phyloP scores from a whole-genome alignment of 2,329 filamentous ascomycete genomes.

The Sarocladiaceae sp. region DNA sequence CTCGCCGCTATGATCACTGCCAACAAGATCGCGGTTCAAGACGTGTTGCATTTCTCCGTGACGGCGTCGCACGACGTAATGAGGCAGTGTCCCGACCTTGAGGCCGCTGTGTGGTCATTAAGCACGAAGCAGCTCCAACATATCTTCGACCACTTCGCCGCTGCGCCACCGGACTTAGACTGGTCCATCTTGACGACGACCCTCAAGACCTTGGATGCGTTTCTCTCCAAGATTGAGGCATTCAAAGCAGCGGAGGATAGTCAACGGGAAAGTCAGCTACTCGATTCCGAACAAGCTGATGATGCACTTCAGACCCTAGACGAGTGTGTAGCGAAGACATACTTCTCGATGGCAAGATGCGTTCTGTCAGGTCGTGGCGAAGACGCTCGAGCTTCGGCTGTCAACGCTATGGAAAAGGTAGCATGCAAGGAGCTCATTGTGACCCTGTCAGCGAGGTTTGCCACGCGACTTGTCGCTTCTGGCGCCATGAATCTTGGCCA shows the following conservation, averaged over 20 bases:
- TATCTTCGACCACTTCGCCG: constrained; percentile 42
- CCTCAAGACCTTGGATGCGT: constrained; percentile 41
- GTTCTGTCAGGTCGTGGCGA: constrained; percentile 22
- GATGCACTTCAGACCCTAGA: constrained; percentile 43
- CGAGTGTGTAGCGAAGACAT: constrained; percentile 37
- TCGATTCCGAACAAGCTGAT: constrained; percentile 36
- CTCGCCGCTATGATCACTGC: constrained; percentile 42
- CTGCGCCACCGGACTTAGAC: constrained; percentile 35
- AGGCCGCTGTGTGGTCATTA: constrained; percentile 41
- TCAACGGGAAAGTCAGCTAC: constrained; percentile 30
- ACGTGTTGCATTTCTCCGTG: constrained; percentile 43
- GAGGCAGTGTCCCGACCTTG: constrained; percentile 37
- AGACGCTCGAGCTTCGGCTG: constrained; percentile 12
- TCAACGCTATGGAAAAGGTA: constrained; percentile 16
- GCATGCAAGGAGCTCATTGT: constrained; percentile 39
- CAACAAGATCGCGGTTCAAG: constrained; percentile 48
- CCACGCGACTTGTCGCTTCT: constrained; percentile 36
- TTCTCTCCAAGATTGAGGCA: constrained; percentile 38
- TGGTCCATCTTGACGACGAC: constrained; percentile 40
- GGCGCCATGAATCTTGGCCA: constrained; percentile 37
- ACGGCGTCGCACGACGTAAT: constrained; percentile 46
- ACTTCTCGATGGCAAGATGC: constrained; percentile 41
- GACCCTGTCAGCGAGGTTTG: constrained; percentile 38
- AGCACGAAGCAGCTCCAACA: constrained; percentile 45
- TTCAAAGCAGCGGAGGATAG: constrained; percentile 31